Evolutionary conservation across 768 basidiomycete genomes (phyloP).

Genomic region (Kondoa subrosea): DNA sequence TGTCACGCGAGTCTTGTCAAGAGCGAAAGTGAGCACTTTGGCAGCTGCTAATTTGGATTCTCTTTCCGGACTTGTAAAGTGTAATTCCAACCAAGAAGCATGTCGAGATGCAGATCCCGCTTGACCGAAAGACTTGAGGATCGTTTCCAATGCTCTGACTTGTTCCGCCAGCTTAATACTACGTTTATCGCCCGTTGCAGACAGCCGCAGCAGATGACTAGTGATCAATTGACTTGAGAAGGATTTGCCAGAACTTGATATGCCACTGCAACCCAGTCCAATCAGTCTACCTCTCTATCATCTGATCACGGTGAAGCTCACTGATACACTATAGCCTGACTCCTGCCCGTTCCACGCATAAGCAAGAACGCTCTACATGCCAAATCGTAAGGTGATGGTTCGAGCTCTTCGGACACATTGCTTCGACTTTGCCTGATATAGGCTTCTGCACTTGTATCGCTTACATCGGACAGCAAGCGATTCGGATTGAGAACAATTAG

Average conservation of each 20-base stretch:
- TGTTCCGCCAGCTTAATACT: background rate
- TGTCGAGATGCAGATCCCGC: background rate
- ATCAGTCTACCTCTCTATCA: background rate
- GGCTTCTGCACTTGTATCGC: background rate
- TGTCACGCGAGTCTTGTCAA: constrained; percentile 78
- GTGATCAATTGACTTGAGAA: background rate
- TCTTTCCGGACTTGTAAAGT: background rate
- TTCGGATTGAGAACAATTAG: background rate
- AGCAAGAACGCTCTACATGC: background rate
- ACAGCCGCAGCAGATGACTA: background rate
- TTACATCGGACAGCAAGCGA: background rate
- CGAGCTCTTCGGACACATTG: background rate
- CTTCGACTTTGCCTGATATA: background rate
- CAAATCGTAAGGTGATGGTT: background rate
- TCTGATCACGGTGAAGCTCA: background rate
- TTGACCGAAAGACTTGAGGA: background rate
- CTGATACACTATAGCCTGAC: background rate
- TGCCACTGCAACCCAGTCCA: background rate
- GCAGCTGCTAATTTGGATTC: constrained; percentile 46
- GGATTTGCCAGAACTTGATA: background rate
- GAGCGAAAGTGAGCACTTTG: constrained; percentile 89
- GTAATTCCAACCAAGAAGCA: background rate
- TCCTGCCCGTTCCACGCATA: background rate
- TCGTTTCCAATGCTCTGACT: background rate
- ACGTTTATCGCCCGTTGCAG: background rate